Evolutionary conservation across 345 rosid species (phyloP), one percentile per base, ranked within the genome.

Genomic region (Clarkia xantiana): DNA sequence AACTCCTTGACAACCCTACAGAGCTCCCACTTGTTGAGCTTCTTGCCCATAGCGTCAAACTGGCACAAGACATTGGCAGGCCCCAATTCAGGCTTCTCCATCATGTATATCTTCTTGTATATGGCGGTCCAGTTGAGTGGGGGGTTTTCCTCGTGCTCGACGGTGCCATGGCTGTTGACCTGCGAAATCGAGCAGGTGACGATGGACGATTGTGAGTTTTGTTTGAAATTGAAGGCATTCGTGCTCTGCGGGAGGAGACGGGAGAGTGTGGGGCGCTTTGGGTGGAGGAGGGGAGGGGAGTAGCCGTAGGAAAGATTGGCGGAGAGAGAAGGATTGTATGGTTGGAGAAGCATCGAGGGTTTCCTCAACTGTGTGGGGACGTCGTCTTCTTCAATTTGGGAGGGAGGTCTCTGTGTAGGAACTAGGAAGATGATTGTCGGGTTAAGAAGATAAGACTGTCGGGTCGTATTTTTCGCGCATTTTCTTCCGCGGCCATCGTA

Each of bases 1-100:
- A 91, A 64, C 72, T 86, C 94, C 74, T 83, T 83, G 64, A 91
- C 79, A 54, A 86, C 83, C 68, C 84, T 74, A 63, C 80, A 78
- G 42, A 91, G 96, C 77, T 83, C 96, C 94, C 93, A 79, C 57
- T 86, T 81, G 43, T 78, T 66, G 40, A 79, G 80, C 67, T 69
- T 73, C 66, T 79, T 75, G 15, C 86, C 86, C 6, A 67, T 69
- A 44, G 67, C 79, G 68, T 83, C 93, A 74, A 83, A 81, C 51
- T 70, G 72, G 61, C 78, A 73, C 79, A 91, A 62, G 52, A 83
- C 80, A 18, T 68, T 54, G 11, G 76, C 96, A 18, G 83, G 62
- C 20, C 93, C 96, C 58, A 78, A 52, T 48, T 81, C 85, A 17
- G 93, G 96, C 44, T 75, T 75, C 65, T 81, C 86, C 88, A 81